Base-by-base conservation (phyloP, 176 grass and related monocot species). In the Oropetium thomaeum region DNA sequence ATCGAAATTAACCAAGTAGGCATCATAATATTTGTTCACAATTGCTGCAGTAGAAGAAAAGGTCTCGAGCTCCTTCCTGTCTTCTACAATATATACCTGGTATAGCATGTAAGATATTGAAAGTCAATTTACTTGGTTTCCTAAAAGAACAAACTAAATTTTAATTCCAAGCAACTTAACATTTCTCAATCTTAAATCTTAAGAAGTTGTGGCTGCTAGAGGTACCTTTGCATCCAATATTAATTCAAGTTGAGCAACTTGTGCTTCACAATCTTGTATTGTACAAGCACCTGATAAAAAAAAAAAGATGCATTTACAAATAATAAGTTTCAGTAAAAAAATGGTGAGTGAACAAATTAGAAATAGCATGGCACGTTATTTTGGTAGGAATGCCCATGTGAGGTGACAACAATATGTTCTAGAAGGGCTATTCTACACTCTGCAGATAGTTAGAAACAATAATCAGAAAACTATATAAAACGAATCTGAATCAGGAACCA, bases 11-110 rank as follows among this genome's bases (percentile, higher is more conserved):
- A 79, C 42, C 61, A 82, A 79, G 54, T 85, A 86, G 64, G 87
- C 52, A 58, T 86, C 79, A 89, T 89, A 86, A 44, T 86, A 89
- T 89, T 77, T 79, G 32, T 69, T 82, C 28, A 89, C 74, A 82
- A 74, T 53, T 63, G 53, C 74, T 74, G 83, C 62, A 64, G 62
- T 49, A 79, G 79, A 75, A 66, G 74, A 78, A 39, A 81, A 82
- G 62, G 35, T 78, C 62, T 86, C 87, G 74, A 89, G 65, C 64
- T 82, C 87, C 78, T 65, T 45, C 52, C 68, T 76, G 74, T 86
- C 87, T 68, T 90, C 57, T 65, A 90, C 34, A 8, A 52, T 79
- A 72, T 86, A 82, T 49, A 82, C 83, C 87, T 89, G 68, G 35
- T 81, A 82, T 43, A 55, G 40, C 39, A 82, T 77, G 49, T 17